phyloP scores from a whole-genome alignment of 441 rosid species.

The Sinapis alba region DNA sequence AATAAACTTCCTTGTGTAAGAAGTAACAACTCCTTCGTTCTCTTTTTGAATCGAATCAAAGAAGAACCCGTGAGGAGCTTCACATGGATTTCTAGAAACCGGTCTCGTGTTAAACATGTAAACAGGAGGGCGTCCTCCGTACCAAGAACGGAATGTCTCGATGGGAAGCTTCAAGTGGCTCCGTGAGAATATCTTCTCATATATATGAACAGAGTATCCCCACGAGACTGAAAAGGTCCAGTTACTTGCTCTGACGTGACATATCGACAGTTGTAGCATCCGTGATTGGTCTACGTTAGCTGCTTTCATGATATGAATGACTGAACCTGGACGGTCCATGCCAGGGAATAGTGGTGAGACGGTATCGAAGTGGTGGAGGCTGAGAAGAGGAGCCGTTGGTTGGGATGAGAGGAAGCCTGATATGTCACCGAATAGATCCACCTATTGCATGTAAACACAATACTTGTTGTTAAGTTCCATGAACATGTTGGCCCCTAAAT shows the following conservation, averaged over 20 bases:
- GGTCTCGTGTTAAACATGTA: conserved; percentile 55
- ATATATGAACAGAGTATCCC: conserved; percentile 65
- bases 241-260: conserved; percentile 47
- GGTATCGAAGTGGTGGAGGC: conserved; percentile 57
- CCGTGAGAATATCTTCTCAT: conserved; percentile 57
- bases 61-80: conserved; percentile 66
- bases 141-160: conserved; percentile 59
- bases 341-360: conserved; percentile 61
- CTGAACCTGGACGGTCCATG: conserved; percentile 48
- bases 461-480: not conserved
- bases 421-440: conserved; percentile 59
- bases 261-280: conserved; percentile 59
- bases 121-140: conserved; percentile 22
- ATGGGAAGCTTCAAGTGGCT: conserved; percentile 51
- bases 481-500: too few species aligned
- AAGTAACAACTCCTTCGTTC: conserved; percentile 34
- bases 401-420: conserved; percentile 67
- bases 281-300: conserved; percentile 56
- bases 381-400: conserved; percentile 49
- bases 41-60: conserved; percentile 46
- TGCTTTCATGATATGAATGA: conserved; percentile 57
- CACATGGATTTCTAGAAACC: conserved; percentile 46
- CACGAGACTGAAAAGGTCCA: conserved; percentile 72
- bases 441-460: conserved; percentile 32
- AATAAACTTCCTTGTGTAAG: conserved; percentile 39